Evolutionary conservation across 148 eudicot species (phyloP).

Genomic region (Chenopodium formosanum): DNA sequence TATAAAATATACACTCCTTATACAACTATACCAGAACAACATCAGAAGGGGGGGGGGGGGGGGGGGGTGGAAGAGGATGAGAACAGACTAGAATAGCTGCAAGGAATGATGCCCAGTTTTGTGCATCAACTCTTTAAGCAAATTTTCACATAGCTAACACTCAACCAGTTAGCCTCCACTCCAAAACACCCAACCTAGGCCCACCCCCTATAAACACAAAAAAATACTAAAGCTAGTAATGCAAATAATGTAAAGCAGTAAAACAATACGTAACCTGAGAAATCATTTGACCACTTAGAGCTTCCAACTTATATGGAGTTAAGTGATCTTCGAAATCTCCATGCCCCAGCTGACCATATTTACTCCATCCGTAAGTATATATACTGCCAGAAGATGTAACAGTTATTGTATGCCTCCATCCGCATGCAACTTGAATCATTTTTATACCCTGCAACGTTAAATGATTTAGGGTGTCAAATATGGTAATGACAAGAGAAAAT

Average conservation of each 20-base stretch:
- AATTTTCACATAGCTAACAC: neutral
- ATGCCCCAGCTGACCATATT: slow-evolving; percentile 98
- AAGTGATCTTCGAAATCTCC: slow-evolving; percentile 93
- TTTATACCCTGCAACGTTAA: slow-evolving; percentile 51
- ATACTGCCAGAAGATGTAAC: slow-evolving; percentile 72
- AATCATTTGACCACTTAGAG: slow-evolving; percentile 51
- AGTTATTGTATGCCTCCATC: slow-evolving; percentile 97
- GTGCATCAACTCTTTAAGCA: neutral
- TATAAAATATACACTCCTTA: neutral
- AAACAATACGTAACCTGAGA: slow-evolving; percentile 60
- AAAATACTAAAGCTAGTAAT: neutral
- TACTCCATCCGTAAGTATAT: slow-evolving; percentile 97
- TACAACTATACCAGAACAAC: neutral
- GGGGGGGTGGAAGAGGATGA: neutral
- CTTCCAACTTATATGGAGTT: slow-evolving; percentile 71
- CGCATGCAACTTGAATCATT: slow-evolving; percentile 89
- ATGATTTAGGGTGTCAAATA: neutral
- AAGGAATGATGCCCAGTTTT: neutral
- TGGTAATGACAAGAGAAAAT: neutral
- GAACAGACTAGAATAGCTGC: neutral
- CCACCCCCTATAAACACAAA: neutral
- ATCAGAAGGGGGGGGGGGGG: neutral
- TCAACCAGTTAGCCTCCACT: neutral
- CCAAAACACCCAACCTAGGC: neutral
- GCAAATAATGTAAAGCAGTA: neutral